A percentile compares a stretch with the other conserved stretches of the same genome.
These are phyloP conservation scores for Lodderomyces pseudojiufengensis DNA, from an alignment of 1,139 yeast genomes.

Conservation along the genomic window DNA sequence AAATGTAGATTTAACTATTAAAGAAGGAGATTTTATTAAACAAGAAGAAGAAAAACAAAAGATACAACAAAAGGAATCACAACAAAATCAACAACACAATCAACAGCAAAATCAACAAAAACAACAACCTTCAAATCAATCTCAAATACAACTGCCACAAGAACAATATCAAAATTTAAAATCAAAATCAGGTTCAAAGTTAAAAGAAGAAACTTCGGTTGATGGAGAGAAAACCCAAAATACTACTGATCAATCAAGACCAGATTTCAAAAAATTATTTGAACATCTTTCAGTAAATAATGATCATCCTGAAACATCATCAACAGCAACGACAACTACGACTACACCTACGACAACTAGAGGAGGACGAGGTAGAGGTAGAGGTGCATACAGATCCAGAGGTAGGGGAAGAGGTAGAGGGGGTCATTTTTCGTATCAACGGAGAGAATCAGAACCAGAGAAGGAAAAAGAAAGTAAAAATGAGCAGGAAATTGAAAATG, in stretches of 20 bases:
- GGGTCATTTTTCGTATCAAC: neutral
- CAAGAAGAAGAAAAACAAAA: conserved; percentile 5
- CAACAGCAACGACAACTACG: too few relatives aligned
- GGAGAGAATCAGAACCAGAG: too few relatives aligned
- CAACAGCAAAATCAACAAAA: neutral
- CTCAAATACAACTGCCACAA: too few relatives aligned
- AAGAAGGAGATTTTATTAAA: conserved; percentile 10
- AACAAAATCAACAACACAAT: neutral
- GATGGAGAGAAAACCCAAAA: too few relatives aligned
- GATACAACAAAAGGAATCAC: neutral
- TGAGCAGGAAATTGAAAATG: too few relatives aligned
- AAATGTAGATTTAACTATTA: conserved; percentile 11
- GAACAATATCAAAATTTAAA: too few relatives aligned
- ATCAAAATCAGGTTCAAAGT: too few relatives aligned
- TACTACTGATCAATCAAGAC: conserved; percentile 1
- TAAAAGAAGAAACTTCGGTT: too few relatives aligned
- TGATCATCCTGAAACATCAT: conserved; percentile 1
- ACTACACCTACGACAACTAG: neutral
- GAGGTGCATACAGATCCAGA: conserved; percentile 12
- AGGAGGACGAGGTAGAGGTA: conserved; percentile 5
- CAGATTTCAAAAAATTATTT: conserved; percentile 1
- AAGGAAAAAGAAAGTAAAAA: too few relatives aligned
- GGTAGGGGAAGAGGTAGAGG: conserved; percentile 21
- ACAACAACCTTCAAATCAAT: neutral
- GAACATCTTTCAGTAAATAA: conserved; percentile 1